Percentiles rank a stretch among this genome's conserved stretches.
Conservation (phyloP, 306 rosid species). For the Ormosia emarginata region DNA sequence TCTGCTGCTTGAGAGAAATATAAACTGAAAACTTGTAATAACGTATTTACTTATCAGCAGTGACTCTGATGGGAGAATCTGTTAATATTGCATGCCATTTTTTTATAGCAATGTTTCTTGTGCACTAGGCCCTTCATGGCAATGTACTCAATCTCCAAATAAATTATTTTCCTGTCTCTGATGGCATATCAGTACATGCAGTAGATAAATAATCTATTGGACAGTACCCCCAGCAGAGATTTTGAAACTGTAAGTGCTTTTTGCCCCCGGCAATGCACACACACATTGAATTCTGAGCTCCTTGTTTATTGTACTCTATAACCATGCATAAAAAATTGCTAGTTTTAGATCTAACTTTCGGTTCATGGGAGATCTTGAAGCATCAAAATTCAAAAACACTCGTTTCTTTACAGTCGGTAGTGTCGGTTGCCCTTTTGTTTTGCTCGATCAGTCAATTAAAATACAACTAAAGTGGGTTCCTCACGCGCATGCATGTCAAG, state of each 20-base stretch:
- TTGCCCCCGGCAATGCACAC: background rate
- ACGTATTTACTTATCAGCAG: background rate
- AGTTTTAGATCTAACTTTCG: background rate
- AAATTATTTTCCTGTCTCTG: background rate
- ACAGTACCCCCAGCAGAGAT: background rate
- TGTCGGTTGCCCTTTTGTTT: conserved; percentile 1
- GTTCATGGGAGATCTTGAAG: background rate
- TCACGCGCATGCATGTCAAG: background rate
- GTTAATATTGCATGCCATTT: background rate
- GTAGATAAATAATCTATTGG: background rate
- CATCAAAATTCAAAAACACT: background rate
- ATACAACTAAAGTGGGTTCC: background rate
- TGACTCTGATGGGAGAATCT: conserved; percentile 1
- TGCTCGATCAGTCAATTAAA: background rate
- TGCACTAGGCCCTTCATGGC: background rate
- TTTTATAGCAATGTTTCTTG: background rate
- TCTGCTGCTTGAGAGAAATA: conserved; percentile 28
- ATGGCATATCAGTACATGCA: background rate
- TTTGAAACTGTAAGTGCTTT: background rate
- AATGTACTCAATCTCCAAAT: background rate
- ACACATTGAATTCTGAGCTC: background rate
- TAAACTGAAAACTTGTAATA: background rate
- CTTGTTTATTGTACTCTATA: background rate
- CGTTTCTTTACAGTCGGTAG: background rate
- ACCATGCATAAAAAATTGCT: background rate